These are phyloP conservation scores for Penicillium sp. DNA, from an alignment of 2,329 filamentous ascomycete species.

Conservation along the genomic window DNA sequence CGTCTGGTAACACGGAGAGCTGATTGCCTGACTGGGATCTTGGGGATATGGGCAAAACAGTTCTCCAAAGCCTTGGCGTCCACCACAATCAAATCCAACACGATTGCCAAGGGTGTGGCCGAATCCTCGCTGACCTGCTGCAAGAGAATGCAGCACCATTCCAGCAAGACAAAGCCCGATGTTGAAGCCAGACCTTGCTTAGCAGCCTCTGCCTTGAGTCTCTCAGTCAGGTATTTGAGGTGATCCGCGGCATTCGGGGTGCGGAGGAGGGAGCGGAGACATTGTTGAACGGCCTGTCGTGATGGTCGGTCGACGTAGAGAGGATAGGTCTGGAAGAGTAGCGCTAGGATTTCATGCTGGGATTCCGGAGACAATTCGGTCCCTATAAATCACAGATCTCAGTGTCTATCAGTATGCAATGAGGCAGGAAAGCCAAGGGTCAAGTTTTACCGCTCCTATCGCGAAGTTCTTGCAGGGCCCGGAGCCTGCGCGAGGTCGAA, in stretches of 20 bases:
- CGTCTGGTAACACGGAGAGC: constrained; percentile 79
- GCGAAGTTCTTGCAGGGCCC: constrained; percentile 52
- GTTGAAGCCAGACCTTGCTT: constrained; percentile 78
- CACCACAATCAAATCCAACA: constrained; percentile 68
- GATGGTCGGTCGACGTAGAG: constrained; percentile 87
- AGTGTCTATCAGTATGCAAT: constrained; percentile 19
- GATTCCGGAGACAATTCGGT: constrained; percentile 41
- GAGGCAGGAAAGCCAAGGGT: constrained; percentile 2
- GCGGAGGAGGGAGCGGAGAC: constrained; percentile 71
- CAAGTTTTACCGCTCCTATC: constrained; percentile 49
- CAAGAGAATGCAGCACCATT: constrained; percentile 85
- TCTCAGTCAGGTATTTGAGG: constrained; percentile 66
- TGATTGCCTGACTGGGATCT: constrained; percentile 70
- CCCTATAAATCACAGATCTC: constrained; percentile 33
- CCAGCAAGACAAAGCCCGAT: constrained; percentile 85
- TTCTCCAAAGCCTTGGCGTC: constrained; percentile 78
- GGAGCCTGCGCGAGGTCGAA: constrained; percentile 50
- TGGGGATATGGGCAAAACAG: constrained; percentile 71
- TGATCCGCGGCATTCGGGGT: constrained; percentile 59
- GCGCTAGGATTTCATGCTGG: constrained; percentile 62
- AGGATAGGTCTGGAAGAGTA: constrained; percentile 86
- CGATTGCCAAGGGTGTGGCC: constrained; percentile 66
- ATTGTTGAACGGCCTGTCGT: constrained; percentile 80
- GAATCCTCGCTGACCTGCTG: constrained; percentile 71
- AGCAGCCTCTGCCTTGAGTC: constrained; percentile 72